A percentile compares a stretch with the other conserved stretches of the same genome.
Conservation (phyloP, 441 rosid species). For the Rhodomyrtus psidioides region DNA sequence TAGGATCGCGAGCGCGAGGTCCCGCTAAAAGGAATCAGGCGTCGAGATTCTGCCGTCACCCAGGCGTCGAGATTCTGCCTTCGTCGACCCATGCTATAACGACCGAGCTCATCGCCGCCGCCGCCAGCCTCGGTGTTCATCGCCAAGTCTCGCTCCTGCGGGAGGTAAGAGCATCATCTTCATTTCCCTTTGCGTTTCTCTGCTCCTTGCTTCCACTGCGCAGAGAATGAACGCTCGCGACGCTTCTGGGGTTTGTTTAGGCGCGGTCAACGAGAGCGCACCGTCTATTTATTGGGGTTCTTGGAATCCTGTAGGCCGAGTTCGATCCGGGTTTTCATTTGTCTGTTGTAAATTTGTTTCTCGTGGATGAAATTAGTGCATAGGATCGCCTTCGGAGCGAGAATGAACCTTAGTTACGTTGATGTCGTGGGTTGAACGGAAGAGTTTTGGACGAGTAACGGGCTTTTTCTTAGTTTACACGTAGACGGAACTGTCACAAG, state of each 20-base stretch:
- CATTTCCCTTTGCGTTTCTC: not conserved
- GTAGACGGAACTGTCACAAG: not conserved
- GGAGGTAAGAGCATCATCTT: not conserved
- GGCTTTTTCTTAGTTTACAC: not conserved
- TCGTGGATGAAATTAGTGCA: not conserved
- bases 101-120: not conserved
- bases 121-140: not conserved
- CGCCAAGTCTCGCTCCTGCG: not conserved
- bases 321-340: not conserved
- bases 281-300: not conserved
- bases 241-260: not conserved
- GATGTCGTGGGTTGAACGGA: not conserved
- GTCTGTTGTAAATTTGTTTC: not conserved
- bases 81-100: not conserved
- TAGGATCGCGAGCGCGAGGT: not conserved
- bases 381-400: not conserved
- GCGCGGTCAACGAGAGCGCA: not conserved
- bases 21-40: not conserved
- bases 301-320: not conserved
- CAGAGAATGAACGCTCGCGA: not conserved
- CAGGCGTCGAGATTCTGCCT: not conserved
- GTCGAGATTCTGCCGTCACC: accelerated
- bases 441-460: not conserved
- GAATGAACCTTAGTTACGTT: not conserved
- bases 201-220: not conserved